These are phyloP conservation scores for Scheffersomyces parashehatae DNA, from an alignment of 1,139 yeast species.

Conservation along the genomic window DNA sequence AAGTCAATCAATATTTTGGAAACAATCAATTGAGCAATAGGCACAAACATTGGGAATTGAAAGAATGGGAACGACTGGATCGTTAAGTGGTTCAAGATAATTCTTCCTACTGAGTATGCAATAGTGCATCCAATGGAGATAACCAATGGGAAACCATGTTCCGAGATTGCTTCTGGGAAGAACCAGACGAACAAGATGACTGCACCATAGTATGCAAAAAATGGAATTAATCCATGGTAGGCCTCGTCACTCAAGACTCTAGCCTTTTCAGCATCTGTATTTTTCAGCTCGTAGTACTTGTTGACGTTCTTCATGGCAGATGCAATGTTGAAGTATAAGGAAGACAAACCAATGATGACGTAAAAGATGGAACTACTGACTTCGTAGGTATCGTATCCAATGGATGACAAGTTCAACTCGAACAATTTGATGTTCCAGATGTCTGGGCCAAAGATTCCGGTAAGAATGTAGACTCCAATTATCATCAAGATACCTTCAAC, in stretches of 20 bases:
- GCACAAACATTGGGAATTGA: slow-evolving; percentile 71
- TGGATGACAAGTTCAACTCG: slow-evolving; percentile 33
- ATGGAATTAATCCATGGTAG: slow-evolving; percentile 67
- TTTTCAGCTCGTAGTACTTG: slow-evolving; percentile 42
- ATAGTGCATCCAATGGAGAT: slow-evolving; percentile 71
- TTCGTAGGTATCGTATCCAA: slow-evolving; percentile 26
- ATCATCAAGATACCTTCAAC: slow-evolving; percentile 88
- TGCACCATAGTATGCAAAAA: slow-evolving; percentile 60
- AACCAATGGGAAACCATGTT: slow-evolving; percentile 57
- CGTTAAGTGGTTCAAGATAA: slow-evolving; percentile 86
- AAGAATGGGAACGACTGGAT: slow-evolving; percentile 71
- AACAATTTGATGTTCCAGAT: slow-evolving; percentile 54
- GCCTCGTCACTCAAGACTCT: slow-evolving; percentile 43
- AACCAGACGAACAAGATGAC: slow-evolving; percentile 48
- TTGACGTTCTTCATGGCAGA: slow-evolving; percentile 75
- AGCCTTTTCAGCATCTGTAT: slow-evolving; percentile 16
- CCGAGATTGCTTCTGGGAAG: slow-evolving; percentile 52
- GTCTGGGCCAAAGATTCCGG: slow-evolving; percentile 72
- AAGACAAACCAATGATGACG: slow-evolving; percentile 51
- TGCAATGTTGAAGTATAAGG: slow-evolving; percentile 67
- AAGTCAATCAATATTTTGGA: slow-evolving; percentile 40
- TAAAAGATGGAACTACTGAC: slow-evolving; percentile 45
- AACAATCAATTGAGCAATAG: slow-evolving; percentile 53
- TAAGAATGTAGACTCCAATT: slow-evolving; percentile 51
- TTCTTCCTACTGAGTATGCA: slow-evolving; percentile 87